Evolutionary conservation across 495 filamentous ascomycete genomes (phyloP).

Genomic region (Lichenothelia convexa): DNA sequence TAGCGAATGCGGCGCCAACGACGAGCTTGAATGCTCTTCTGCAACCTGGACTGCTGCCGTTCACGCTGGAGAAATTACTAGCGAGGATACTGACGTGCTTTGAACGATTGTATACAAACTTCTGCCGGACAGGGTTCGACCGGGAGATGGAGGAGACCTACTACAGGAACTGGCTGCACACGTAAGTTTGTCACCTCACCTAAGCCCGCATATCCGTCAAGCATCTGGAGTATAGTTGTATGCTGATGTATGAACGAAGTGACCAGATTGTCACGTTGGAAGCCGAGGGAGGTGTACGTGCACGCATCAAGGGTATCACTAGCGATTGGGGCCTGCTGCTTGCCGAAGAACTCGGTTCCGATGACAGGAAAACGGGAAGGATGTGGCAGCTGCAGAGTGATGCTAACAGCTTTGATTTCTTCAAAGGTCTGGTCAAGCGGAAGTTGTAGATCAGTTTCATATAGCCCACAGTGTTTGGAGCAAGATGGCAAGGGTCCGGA

Average conservation of each 20-base stretch:
- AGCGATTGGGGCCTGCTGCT: slow-evolving; percentile 69
- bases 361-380: slow-evolving; percentile 56
- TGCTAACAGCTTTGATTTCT: slow-evolving; percentile 98
- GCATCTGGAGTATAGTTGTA: background rate
- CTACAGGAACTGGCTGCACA: slow-evolving; percentile 79
- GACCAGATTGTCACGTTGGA: slow-evolving; percentile 83
- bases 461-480: no score
- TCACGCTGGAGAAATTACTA: slow-evolving; percentile 65
- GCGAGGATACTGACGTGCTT: slow-evolving; percentile 67
- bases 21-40: slow-evolving; percentile 64
- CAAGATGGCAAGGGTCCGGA: no score
- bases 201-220: no score
- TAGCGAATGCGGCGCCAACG: slow-evolving; percentile 69
- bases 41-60: slow-evolving; percentile 24
- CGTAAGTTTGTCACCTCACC: slow-evolving; percentile 13
- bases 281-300: slow-evolving; percentile 56
- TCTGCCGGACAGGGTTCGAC: slow-evolving; percentile 55
- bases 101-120: slow-evolving; percentile 58
- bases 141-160: slow-evolving; percentile 55
- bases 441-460: no score
- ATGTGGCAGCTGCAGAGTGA: slow-evolving; percentile 81
- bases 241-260: slow-evolving; percentile 1
- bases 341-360: slow-evolving; percentile 61
- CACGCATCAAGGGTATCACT: slow-evolving; percentile 77
- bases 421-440: slow-evolving; percentile 67